These are phyloP conservation scores for Metschnikowia hibisci DNA, from an alignment of 805 yeast genomes.

Conservation along the genomic window DNA sequence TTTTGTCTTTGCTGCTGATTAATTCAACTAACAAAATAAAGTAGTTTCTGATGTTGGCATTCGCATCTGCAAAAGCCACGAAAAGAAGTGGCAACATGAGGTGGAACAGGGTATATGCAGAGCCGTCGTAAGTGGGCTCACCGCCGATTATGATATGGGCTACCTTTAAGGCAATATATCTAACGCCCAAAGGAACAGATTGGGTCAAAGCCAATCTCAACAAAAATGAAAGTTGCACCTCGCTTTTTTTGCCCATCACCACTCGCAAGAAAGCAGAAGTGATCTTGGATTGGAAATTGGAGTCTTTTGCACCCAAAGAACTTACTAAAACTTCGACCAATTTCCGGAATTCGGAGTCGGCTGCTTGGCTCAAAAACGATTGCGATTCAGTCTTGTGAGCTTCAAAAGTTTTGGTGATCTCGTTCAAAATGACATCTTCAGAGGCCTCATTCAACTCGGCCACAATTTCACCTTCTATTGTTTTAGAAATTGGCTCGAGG, in stretches of 20 bases:
- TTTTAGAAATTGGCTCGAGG: neutral
- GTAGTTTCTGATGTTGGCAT: conserved; percentile 45
- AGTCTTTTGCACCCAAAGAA: conserved; percentile 31
- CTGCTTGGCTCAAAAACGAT: conserved; percentile 34
- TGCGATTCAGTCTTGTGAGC: conserved; percentile 14
- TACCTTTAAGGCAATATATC: conserved; percentile 46
- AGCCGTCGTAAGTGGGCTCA: conserved; percentile 17
- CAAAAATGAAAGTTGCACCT: conserved; percentile 53
- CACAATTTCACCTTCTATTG: neutral
- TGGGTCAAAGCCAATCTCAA: conserved; percentile 55
- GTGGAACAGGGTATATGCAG: conserved; percentile 33
- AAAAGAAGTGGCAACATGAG: conserved; percentile 57
- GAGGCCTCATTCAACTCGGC: conserved; percentile 6
- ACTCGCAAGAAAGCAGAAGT: conserved; percentile 7
- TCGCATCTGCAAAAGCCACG: conserved; percentile 50
- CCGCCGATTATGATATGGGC: conserved; percentile 35
- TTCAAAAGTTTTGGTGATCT: neutral
- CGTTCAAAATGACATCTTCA: conserved; percentile 1
- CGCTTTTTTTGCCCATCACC: conserved; percentile 20
- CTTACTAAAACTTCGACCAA: conserved; percentile 42
- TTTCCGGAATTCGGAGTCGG: conserved; percentile 38
- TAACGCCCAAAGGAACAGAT: conserved; percentile 54
- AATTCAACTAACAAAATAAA: conserved; percentile 18
- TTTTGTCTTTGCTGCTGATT: conserved; percentile 20
- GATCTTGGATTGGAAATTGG: conserved; percentile 7